phyloP scores from a whole-genome alignment of 768 basidiomycete species.

The Mycena indigotica region DNA sequence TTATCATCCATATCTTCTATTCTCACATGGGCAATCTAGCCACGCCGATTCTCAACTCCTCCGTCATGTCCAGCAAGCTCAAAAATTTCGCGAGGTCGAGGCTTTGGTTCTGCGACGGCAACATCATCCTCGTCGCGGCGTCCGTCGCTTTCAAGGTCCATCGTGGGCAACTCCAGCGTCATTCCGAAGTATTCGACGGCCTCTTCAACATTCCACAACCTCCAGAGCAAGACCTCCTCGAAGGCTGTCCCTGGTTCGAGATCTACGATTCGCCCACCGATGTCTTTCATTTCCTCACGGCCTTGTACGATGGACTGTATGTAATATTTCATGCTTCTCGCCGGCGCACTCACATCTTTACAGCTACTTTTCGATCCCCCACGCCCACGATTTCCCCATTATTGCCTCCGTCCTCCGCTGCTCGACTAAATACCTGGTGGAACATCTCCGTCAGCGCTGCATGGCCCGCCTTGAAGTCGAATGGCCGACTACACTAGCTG shows the following conservation, averaged over 20 bases:
- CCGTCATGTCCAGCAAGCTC: too few species aligned
- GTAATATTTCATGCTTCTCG: conserved; percentile 26
- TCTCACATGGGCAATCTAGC: too few species aligned
- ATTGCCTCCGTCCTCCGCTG: conserved; percentile 69
- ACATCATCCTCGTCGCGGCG: conserved; percentile 62
- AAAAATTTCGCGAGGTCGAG: conserved; percentile 49
- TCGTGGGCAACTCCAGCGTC: conserved; percentile 69
- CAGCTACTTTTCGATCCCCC: conserved; percentile 60
- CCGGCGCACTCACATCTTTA: neutral
- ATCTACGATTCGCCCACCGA: conserved; percentile 70
- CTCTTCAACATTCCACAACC: conserved; percentile 70
- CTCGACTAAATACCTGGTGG: conserved; percentile 76
- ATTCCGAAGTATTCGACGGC: conserved; percentile 76
- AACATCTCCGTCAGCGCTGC: conserved; percentile 64
- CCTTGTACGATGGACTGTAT: conserved; percentile 78
- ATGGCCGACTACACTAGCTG: conserved; percentile 68
- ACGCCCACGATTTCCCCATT: conserved; percentile 56
- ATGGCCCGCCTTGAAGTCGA: conserved; percentile 59
- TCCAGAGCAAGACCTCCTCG: conserved; percentile 46
- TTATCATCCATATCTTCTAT: too few species aligned
- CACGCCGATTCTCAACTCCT: too few species aligned
- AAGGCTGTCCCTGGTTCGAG: conserved; percentile 61
- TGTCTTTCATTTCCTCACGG: conserved; percentile 63
- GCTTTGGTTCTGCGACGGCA: conserved; percentile 77
- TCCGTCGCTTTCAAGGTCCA: conserved; percentile 72